These are phyloP conservation scores for Irineochytrium annulatum DNA, from an alignment of 192 early-diverging fungal species.

Conservation along the genomic window DNA sequence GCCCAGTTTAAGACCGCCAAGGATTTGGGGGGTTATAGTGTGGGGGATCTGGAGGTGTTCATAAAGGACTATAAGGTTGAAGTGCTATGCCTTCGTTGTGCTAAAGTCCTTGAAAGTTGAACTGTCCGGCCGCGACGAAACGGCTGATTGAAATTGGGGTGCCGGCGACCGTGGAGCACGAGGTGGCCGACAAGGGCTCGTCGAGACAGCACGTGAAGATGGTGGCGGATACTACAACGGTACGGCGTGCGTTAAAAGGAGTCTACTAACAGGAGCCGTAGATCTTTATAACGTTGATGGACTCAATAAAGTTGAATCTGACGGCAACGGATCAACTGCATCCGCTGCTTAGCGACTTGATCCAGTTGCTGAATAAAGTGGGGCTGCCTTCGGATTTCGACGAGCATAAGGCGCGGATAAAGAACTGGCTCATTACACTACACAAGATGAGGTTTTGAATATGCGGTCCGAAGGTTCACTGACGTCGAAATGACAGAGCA, in stretches of 20 bases:
- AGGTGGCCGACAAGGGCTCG: conserved; percentile 34
- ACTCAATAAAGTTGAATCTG: conserved; percentile 77
- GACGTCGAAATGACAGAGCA: conserved; percentile 47
- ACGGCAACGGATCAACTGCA: conserved; percentile 89
- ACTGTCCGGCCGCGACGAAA: conserved; percentile 80
- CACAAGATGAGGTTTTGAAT: conserved; percentile 74
- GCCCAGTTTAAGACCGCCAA: conserved; percentile 85
- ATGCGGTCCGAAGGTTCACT: background rate
- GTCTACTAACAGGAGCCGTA: background rate
- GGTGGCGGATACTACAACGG: conserved; percentile 69
- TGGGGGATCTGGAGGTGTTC: conserved; percentile 68
- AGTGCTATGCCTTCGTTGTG: background rate
- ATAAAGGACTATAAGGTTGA: conserved; percentile 74
- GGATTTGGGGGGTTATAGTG: conserved; percentile 55
- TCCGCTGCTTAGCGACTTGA: conserved; percentile 76
- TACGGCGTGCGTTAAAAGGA: background rate
- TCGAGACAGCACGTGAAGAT: conserved; percentile 56
- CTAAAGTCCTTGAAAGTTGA: conserved; percentile 48
- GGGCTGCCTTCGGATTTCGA: conserved; percentile 69
- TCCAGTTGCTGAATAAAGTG: conserved; percentile 85
- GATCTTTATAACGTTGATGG: conserved; percentile 87
- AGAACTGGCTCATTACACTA: conserved; percentile 83
- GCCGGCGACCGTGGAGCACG: conserved; percentile 92
- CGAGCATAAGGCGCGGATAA: conserved; percentile 75
- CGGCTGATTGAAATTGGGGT: conserved; percentile 88